Base-by-base conservation (phyloP, 2,329 filamentous ascomycete genomes). In the Scytalidium lignicola region DNA sequence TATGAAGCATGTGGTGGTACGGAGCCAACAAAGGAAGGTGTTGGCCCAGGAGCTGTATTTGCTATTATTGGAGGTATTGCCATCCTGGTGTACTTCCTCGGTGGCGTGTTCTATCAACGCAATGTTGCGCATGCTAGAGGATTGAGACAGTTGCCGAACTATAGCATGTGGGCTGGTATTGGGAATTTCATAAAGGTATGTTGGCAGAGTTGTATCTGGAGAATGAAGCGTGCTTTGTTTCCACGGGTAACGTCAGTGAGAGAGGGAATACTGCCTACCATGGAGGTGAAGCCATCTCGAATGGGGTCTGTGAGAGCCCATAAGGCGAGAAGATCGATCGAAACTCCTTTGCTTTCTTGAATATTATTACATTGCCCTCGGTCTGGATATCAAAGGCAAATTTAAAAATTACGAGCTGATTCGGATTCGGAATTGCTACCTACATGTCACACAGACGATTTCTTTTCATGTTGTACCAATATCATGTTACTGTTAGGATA, bases 91-190 rank as follows among this genome's bases (percentile, higher is more conserved):
- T 99, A 99, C 69, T 74, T 96, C 48, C 79, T 95, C 32, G 93
- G 93, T 58, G 93, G 93, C 62, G 87, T 95, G 59, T 90, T 96
- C 55, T 99, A 97, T 74, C 92, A 96, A 69, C 83, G 93, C 51
- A 95, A 90, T 26, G 91, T 99, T 50, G 86, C 91, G 70, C 89
- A 99, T 66, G 90, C 95, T 60, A 80, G 93, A 54, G 93, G 93
- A 43, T 97, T 92, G 93, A 82, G 88, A 58, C 93, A 99, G 68
- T 73, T 96, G 58, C 93, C 93, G 47, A 97, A 99, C 71, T 96
- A 93, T 72, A 83, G 81, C 59, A 79, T 96, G 58, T 99, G 93
- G 93, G 84, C 89, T 23, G 86, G 90, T 48, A 88, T 96, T 54
- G 84, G 88, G 70, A 83, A 79, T 58, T 95, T 96, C 66, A 71